phyloP scores from a whole-genome alignment of 2,329 filamentous ascomycete genomes.

The Rugonectria rugulosa region DNA sequence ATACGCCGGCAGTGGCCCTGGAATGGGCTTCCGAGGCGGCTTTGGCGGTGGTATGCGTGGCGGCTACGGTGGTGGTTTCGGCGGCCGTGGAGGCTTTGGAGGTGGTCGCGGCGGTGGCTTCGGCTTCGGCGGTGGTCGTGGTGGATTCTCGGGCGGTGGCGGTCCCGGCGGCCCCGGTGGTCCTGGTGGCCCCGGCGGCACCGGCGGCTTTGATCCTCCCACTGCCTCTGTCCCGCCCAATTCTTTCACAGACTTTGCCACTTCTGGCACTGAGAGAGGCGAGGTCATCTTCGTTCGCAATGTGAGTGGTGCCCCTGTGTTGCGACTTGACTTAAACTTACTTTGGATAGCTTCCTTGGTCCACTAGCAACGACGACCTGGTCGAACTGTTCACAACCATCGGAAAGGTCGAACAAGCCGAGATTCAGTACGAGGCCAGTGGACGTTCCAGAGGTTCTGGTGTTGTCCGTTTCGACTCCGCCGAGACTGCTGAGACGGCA shows the following conservation, averaged over 20 bases:
- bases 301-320: constrained; percentile 64
- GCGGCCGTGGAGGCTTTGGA: constrained; percentile 54
- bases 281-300: constrained; percentile 95
- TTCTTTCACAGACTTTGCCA: constrained; percentile 92
- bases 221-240: constrained; percentile 71
- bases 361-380: constrained; percentile 96
- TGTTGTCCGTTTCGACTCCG: constrained; percentile 90
- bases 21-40: constrained; percentile 65
- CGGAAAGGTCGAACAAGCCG: constrained; percentile 96
- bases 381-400: constrained; percentile 98
- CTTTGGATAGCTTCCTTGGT: constrained; percentile 84
- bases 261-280: constrained; percentile 82
- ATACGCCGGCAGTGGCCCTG: constrained; percentile 73
- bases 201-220: constrained; percentile 58
- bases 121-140: constrained; percentile 60
- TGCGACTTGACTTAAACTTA: constrained; percentile 12
- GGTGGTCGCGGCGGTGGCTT: constrained; percentile 61
- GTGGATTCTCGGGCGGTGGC: constrained; percentile 64
- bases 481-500: constrained; percentile 87
- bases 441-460: constrained; percentile 94
- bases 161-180: constrained; percentile 42
- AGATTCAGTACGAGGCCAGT: constrained; percentile 98
- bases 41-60: constrained; percentile 66
- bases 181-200: constrained; percentile 33
- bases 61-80: constrained; percentile 64